A percentile compares a stretch with the other conserved stretches of the same genome.
These are phyloP conservation scores for Lepidium sativum DNA, from an alignment of 345 rosid species.

Conservation along the genomic window DNA sequence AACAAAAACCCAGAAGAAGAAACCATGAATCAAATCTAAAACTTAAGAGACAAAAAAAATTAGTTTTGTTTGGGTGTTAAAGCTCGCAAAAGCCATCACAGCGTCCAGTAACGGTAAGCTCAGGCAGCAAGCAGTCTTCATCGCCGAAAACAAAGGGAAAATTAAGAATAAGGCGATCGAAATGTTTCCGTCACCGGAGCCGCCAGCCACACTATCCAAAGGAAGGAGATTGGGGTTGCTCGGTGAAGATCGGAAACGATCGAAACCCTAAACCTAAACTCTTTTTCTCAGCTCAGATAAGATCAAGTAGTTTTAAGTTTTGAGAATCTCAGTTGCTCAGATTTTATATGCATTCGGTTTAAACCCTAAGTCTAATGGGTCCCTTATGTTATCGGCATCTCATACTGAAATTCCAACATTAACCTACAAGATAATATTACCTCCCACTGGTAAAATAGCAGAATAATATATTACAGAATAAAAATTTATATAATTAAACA, in stretches of 20 bases:
- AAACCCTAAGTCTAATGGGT: not conserved
- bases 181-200: constrained; percentile 30
- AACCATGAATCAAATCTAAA: not conserved
- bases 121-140: constrained; percentile 84
- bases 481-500: no score
- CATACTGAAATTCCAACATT: not conserved
- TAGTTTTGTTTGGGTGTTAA: not conserved
- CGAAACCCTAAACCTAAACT: not conserved
- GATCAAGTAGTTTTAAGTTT: constrained; percentile 50
- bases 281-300: constrained; percentile 61
- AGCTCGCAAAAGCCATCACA: constrained; percentile 68
- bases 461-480: no score
- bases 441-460: no score
- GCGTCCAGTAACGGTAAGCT: constrained; percentile 38
- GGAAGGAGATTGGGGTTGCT: constrained; percentile 24
- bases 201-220: constrained; percentile 31
- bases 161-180: not conserved
- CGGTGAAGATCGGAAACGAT: constrained; percentile 6
- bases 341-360: constrained; percentile 3
- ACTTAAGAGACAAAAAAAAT: not conserved
- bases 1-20: not conserved
- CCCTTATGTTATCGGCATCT: no score
- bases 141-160: constrained; percentile 34
- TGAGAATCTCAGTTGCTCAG: not conserved
- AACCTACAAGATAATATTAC: no score